Percentiles rank a stretch among this genome's conserved stretches.
These are phyloP conservation scores for Dictyostelium gargantuum DNA, from an alignment of 208 protist genomes.

Conservation along the genomic window DNA sequence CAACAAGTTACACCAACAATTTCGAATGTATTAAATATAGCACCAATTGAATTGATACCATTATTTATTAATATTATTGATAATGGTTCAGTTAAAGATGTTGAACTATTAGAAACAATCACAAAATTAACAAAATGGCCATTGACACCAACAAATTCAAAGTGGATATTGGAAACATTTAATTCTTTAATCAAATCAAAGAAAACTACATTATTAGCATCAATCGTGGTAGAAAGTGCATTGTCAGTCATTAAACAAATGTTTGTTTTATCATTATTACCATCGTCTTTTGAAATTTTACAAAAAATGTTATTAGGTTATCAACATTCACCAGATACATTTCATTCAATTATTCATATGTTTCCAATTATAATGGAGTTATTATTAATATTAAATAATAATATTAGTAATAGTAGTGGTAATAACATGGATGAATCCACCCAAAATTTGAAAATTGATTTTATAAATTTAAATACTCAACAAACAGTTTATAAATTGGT, in stretches of 20 bases:
- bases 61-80: not conserved
- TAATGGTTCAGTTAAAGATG: not conserved
- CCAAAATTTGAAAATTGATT: too few species aligned
- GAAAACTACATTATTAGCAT: not conserved
- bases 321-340: constrained; percentile 26
- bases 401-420: not conserved
- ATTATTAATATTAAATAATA: not conserved
- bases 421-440: not conserved
- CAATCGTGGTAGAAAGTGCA: not conserved
- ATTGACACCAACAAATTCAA: not conserved
- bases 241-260: not conserved
- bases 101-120: not conserved
- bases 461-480: not conserved
- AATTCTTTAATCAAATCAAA: constrained; percentile 9
- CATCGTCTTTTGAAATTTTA: not conserved
- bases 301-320: constrained; percentile 25
- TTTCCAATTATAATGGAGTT: constrained; percentile 10
- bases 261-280: not conserved
- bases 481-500: not conserved
- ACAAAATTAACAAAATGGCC: not conserved
- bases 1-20: not conserved
- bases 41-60: not conserved
- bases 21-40: constrained; percentile 1
- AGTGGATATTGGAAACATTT: constrained; percentile 26
- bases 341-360: not conserved